Evolutionary conservation across 2,329 filamentous ascomycete genomes (phyloP).

Genomic region (Ilyonectria destructans): DNA sequence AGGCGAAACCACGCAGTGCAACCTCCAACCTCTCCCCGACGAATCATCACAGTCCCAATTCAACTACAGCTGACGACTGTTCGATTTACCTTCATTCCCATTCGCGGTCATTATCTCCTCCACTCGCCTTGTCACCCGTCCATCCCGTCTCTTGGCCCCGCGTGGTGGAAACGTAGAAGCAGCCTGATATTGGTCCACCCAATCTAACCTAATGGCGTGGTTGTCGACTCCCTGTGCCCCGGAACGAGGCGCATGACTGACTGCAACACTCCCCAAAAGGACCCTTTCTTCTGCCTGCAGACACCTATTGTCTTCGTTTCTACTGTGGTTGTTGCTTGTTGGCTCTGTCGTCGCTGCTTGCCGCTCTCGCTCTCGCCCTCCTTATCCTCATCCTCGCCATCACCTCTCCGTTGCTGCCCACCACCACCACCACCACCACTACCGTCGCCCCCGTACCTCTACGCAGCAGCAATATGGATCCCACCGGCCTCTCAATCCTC

Average conservation of each 20-base stretch:
- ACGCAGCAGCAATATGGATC: constrained; percentile 46
- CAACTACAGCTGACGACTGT: constrained; percentile 41
- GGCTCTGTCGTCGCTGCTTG: constrained; percentile 22
- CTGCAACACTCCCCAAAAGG: constrained; percentile 46
- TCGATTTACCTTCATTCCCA: constrained; percentile 43
- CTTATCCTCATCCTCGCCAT: neutral
- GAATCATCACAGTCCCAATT: constrained; percentile 47
- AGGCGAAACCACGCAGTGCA: constrained; percentile 38
- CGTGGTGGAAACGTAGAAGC: constrained; percentile 43
- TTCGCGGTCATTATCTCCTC: constrained; percentile 43
- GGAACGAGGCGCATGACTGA: constrained; percentile 45
- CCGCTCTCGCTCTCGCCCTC: constrained; percentile 14
- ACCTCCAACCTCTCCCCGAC: constrained; percentile 37
- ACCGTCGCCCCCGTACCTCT: constrained; percentile 17
- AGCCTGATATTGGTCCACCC: constrained; percentile 50
- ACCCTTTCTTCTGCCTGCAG: constrained; percentile 42
- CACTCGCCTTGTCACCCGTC: constrained; percentile 36
- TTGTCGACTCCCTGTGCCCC: constrained; percentile 41
- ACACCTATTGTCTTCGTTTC: constrained; percentile 29
- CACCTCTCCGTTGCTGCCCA: neutral
- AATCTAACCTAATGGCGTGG: constrained; percentile 48
- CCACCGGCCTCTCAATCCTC: constrained; percentile 59
- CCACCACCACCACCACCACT: constrained; percentile 25
- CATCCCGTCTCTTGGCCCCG: constrained; percentile 42
- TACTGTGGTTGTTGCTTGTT: constrained; percentile 37